Base-by-base conservation (phyloP, 2,329 filamentous ascomycete genomes). In the Blastomyces emzantsi region DNA sequence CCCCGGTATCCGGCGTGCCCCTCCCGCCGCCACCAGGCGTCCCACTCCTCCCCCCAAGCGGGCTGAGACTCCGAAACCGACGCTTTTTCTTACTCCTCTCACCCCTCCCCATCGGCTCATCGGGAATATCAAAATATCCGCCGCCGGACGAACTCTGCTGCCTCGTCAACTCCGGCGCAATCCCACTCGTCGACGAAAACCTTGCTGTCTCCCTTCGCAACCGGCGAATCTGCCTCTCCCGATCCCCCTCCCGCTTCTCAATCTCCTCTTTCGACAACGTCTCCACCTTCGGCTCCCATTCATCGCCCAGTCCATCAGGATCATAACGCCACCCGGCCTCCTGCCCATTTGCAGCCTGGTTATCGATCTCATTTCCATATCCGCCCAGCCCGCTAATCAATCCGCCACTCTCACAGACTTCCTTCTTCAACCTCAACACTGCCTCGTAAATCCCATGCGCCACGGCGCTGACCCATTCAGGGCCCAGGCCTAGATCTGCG, bases 361-460 rank as follows among this genome's bases (percentile, higher is more conserved):
- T 97, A 67, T 93, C 90, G 60, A 96, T 87, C 66, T 95, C 90
- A 17, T 80, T 77, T 9, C 84, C 84, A 69, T 84, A 84, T 22
- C 83, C 87, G 64, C 85, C 84, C 80, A 87, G 86, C 51, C 88
- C 88, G 19, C 85, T 82, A n/a, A 96, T 87, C 8, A 97, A 79
- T 0, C 92, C 92, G 47, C 91, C 92, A 49, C 91, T 91, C 74
- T 97, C 94, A 71, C 92, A 96, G 0, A 92, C 91, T 73, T 97
- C 94, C 76, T 99, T 99, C 79, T 97, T 97, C 41, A 97, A 79
- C 57, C 90, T 89, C 66, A 97, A 76, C 0, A 95, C 92, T 11
- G 94, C 90, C 76, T 99, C 94, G 75, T 97, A 97, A 69, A 99
- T 97, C 43, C 92, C 94, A 73, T 97, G 93, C 17, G 94, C 90